Conservation (phyloP, 805 yeast species). For the Pichia sporocuriosa region DNA sequence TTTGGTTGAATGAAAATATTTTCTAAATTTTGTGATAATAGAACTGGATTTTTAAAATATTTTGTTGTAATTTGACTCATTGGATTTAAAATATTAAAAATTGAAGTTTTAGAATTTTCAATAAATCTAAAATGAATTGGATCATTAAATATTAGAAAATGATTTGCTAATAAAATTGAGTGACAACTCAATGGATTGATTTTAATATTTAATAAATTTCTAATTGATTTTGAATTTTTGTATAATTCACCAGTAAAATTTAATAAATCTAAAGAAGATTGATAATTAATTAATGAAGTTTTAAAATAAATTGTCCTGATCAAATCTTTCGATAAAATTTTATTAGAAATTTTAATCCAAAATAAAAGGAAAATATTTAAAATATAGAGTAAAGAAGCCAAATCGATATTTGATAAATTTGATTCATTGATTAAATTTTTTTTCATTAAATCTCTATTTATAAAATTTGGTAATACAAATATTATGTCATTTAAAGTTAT, state of each 20-base stretch:
- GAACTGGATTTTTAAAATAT: slow-evolving; percentile 21
- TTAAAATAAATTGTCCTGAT: slow-evolving; percentile 8
- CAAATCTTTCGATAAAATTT: slow-evolving; percentile 7
- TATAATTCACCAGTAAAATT: slow-evolving; percentile 2
- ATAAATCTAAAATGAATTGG: slow-evolving; percentile 22
- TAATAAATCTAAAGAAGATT: slow-evolving; percentile 10
- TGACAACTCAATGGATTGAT: slow-evolving; percentile 11
- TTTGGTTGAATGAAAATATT: slow-evolving; percentile 14
- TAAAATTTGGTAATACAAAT: slow-evolving; percentile 14
- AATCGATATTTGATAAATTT: neutral
- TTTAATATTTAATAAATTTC: slow-evolving; percentile 8
- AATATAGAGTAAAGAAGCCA: slow-evolving; percentile 4
- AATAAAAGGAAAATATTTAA: slow-evolving; percentile 12
- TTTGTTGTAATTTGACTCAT: slow-evolving; percentile 14
- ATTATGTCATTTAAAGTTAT: slow-evolving; percentile 43
- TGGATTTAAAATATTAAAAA: slow-evolving; percentile 18
- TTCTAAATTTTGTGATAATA: slow-evolving; percentile 18
- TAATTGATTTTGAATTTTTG: slow-evolving; percentile 9
- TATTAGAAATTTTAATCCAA: slow-evolving; percentile 3
- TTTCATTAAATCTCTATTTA: slow-evolving; percentile 4
- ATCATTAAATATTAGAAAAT: slow-evolving; percentile 20
- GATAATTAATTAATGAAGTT: slow-evolving; percentile 11
- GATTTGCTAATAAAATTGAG: slow-evolving; percentile 18
- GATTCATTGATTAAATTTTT: neutral
- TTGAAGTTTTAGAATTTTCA: slow-evolving; percentile 13